phyloP scores from a whole-genome alignment of 75 land plant species.

The Selaginella tamariscina region DNA sequence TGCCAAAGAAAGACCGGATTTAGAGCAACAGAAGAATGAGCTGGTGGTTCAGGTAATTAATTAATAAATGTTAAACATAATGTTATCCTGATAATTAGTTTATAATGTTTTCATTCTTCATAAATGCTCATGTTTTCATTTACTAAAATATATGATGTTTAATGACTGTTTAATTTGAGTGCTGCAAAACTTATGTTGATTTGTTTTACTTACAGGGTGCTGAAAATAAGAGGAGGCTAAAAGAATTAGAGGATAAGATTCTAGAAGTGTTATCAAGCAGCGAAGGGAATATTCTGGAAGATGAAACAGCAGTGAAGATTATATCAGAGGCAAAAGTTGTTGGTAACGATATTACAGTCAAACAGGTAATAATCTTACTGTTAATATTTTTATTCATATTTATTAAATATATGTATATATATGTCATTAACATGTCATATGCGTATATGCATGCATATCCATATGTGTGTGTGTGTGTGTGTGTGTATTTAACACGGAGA shows the following conservation, averaged over 20 bases:
- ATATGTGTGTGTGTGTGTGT: too few species aligned
- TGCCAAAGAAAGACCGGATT: constrained; percentile 31
- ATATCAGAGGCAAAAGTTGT: constrained; percentile 36
- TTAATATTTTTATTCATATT: too few species aligned
- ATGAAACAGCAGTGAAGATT: constrained; percentile 35
- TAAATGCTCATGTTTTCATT: neutral
- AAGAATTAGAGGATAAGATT: constrained; percentile 34
- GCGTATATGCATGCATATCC: too few species aligned
- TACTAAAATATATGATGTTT: neutral
- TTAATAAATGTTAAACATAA: too few species aligned
- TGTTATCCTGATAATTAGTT: too few species aligned
- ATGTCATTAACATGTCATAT: too few species aligned
- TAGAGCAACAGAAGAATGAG: constrained; percentile 34
- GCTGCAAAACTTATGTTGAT: neutral
- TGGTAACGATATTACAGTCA: constrained; percentile 30
- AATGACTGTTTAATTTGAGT: neutral
- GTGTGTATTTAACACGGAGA: too few species aligned
- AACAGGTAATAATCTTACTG: constrained; percentile 21
- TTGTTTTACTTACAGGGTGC: constrained; percentile 22
- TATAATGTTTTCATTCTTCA: too few species aligned
- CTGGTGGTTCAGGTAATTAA: constrained; percentile 28
- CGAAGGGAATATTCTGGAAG: constrained; percentile 35
- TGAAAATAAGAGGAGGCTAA: constrained; percentile 29
- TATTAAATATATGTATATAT: too few species aligned
- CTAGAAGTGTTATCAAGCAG: constrained; percentile 32